Conservation (phyloP, 306 rosid genomes). For the Prinsepia uniflora region DNA sequence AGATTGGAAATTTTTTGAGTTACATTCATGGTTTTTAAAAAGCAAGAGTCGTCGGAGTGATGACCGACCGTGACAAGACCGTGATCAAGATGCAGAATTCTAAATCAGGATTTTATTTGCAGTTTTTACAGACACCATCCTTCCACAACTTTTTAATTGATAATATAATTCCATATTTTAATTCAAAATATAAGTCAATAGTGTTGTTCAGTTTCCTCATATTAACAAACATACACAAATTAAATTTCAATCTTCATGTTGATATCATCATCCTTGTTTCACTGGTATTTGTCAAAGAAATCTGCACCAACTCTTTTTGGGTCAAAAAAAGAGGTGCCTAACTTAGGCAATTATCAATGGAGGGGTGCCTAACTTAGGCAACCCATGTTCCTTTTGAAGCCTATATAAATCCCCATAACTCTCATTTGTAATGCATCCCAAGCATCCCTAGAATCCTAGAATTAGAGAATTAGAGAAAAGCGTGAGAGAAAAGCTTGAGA, state of each 20-base stretch:
- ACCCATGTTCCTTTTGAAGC: no score
- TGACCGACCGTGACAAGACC: not conserved
- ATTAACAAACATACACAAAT: not conserved
- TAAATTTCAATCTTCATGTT: not conserved
- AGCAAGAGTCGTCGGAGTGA: not conserved
- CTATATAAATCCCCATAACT: no score
- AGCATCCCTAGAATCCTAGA: no score
- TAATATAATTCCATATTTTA: not conserved
- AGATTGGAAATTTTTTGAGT: not conserved
- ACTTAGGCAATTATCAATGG: no score
- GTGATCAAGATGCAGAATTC: not conserved
- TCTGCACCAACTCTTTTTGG: no score
- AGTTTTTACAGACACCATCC: not conserved
- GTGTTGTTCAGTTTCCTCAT: not conserved
- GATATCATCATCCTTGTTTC: not conserved
- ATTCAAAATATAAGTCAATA: not conserved
- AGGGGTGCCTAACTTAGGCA: no score
- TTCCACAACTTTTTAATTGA: not conserved
- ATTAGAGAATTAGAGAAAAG: no score
- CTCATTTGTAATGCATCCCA: no score
- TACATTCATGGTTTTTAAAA: not conserved
- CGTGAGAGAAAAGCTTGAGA: no score
- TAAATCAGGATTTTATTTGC: not conserved
- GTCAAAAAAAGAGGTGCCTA: no score
- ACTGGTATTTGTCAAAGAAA: no score